Conservation (phyloP, 1,284 basidiomycete genomes). For the Cryptococcus floricola region DNA sequence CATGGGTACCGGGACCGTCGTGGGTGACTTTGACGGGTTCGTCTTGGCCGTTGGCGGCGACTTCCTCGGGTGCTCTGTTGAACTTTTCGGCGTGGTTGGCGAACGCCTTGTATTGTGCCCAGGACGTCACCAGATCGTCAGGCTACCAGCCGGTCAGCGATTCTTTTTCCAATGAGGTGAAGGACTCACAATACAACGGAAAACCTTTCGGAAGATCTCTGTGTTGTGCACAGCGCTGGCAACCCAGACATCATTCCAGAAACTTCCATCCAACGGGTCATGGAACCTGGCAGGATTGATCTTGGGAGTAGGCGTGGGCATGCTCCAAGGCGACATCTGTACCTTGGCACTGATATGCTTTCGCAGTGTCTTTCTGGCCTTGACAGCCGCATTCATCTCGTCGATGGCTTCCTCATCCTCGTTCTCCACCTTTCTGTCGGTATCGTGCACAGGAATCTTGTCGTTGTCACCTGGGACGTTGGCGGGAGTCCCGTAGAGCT, state of each 20-base stretch:
- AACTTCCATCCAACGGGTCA: constrained; percentile 77
- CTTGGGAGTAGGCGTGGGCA: constrained; percentile 64
- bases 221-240: constrained; percentile 81
- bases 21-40: constrained; percentile 41
- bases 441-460: constrained; percentile 27
- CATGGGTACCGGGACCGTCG: constrained; percentile 47
- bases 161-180: background rate
- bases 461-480: constrained; percentile 55
- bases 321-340: constrained; percentile 45
- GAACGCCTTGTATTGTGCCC: constrained; percentile 92
- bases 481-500: constrained; percentile 55
- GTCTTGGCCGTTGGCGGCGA: constrained; percentile 27
- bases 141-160: constrained; percentile 50
- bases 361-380: constrained; percentile 55
- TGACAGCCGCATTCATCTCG: constrained; percentile 56
- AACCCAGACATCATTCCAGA: constrained; percentile 87
- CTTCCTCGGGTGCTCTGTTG: constrained; percentile 43
- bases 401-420: constrained; percentile 28
- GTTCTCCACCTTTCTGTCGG: constrained; percentile 49
- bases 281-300: constrained; percentile 75
- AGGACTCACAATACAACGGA: constrained; percentile 63
- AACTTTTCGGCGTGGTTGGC: constrained; percentile 67
- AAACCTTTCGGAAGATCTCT: constrained; percentile 88
- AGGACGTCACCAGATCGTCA: constrained; percentile 84
- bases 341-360: constrained; percentile 59